phyloP scores from a whole-genome alignment of 805 yeast genomes.

The Zygosaccharomyces siamensis region DNA sequence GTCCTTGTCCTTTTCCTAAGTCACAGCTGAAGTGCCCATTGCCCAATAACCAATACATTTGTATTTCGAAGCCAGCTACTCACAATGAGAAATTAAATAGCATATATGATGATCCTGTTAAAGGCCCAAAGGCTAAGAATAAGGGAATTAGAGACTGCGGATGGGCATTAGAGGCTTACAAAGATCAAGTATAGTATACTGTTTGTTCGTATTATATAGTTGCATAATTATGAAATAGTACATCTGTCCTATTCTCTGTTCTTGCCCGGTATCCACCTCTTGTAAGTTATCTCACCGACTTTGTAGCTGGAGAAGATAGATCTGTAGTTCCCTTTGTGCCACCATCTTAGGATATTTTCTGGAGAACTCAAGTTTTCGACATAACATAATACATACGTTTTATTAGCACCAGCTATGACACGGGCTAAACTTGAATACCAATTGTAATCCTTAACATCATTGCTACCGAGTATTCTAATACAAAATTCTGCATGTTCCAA shows the following conservation, averaged over 20 bases:
- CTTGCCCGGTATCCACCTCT: conserved; percentile 82
- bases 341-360: conserved; percentile 26
- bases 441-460: conserved; percentile 39
- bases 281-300: conserved; percentile 62
- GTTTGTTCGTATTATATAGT: background rate
- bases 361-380: conserved; percentile 51
- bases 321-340: conserved; percentile 15
- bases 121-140: conserved; percentile 42
- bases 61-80: conserved; percentile 77
- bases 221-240: background rate
- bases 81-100: conserved; percentile 36
- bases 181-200: conserved; percentile 38
- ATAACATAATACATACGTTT: conserved; percentile 64
- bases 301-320: conserved; percentile 39
- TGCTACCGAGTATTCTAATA: conserved; percentile 37
- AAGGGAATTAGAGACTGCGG: conserved; percentile 72
- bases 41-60: conserved; percentile 63
- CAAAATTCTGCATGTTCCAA: conserved; percentile 91
- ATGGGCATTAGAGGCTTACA: conserved; percentile 72
- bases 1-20: conserved; percentile 89
- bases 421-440: conserved; percentile 70
- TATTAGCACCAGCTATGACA: conserved; percentile 82
- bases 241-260: conserved; percentile 58
- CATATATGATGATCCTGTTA: conserved; percentile 42
- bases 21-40: conserved; percentile 77